Evolutionary conservation across 225 moss, liverwort and hornwort species (phyloP).

Genomic region (Anthoceros angustus): DNA sequence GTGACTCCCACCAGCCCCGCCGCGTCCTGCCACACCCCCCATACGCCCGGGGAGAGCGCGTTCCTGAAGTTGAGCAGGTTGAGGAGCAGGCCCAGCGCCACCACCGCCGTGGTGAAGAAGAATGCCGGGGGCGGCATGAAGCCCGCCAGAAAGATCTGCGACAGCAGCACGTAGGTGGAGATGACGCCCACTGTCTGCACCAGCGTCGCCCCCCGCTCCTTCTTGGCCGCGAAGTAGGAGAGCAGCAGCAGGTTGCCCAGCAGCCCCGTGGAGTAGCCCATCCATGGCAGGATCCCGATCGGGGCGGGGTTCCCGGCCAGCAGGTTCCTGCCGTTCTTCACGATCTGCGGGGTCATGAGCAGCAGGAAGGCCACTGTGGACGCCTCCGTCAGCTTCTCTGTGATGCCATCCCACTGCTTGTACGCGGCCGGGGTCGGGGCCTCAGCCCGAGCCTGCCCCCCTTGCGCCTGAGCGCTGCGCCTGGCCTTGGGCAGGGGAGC

Average conservation of each 20-base stretch:
- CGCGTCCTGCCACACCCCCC: not conserved
- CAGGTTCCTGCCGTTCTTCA: constrained; percentile 4
- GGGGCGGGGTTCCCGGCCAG: not conserved
- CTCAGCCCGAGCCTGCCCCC: not conserved
- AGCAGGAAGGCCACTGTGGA: not conserved
- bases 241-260: constrained; percentile 4
- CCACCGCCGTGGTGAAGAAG: not conserved
- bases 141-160: not conserved
- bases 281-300: constrained; percentile 1
- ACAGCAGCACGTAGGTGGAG: not conserved
- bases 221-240: constrained; percentile 2
- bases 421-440: not conserved
- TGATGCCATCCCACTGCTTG: not conserved
- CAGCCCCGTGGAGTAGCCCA: constrained; percentile 4
- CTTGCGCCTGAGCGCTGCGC: not conserved
- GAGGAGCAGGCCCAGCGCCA: not conserved
- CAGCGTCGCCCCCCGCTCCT: not conserved
- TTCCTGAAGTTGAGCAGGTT: not conserved
- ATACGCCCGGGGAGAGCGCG: not conserved
- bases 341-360: constrained; percentile 4
- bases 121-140: constrained; percentile 1
- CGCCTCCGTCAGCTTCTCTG: constrained; percentile 1
- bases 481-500: not conserved
- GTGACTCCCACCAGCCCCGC: not conserved
- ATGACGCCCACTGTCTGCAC: not conserved